Percentiles rank a stretch among this genome's conserved stretches.
Evolutionary conservation across 352 stramenopile genomes (phyloP).

Genomic region (Globisporangium barbulae): DNA sequence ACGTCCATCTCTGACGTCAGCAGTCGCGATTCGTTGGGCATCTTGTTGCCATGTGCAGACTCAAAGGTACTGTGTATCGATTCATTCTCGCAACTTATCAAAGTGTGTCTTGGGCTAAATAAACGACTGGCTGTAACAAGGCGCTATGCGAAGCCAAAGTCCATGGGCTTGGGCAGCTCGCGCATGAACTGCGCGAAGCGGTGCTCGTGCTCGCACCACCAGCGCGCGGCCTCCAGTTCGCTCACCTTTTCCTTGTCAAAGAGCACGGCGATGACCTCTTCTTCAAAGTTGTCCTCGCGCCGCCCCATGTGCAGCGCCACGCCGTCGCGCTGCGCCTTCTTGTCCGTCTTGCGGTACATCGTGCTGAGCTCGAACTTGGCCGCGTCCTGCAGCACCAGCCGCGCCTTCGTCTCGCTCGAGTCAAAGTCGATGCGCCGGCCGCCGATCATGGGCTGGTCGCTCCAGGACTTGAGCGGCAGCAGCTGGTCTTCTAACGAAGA

Average conservation of each 20-base stretch:
- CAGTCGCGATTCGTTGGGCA: no score
- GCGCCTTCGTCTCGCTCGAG: constrained; percentile 72
- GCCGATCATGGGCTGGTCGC: constrained; percentile 38
- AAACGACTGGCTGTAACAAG: neutral
- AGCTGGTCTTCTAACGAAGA: neutral
- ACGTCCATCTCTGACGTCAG: no score
- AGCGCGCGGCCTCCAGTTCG: constrained; percentile 61
- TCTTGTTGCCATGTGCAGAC: no score
- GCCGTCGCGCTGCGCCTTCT: constrained; percentile 65
- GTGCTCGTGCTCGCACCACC: constrained; percentile 71
- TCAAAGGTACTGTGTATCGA: no score
- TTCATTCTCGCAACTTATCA: no score
- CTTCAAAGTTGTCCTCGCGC: constrained; percentile 72
- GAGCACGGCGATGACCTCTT: constrained; percentile 77
- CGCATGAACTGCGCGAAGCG: constrained; percentile 41
- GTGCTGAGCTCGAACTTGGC: constrained; percentile 74
- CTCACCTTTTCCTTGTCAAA: constrained; percentile 87
- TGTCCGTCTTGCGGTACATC: constrained; percentile 87
- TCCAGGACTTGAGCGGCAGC: constrained; percentile 42
- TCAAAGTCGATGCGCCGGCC: constrained; percentile 61
- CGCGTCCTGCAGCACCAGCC: constrained; percentile 66
- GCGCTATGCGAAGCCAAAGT: constrained; percentile 8
- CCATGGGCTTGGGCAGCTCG: constrained; percentile 8
- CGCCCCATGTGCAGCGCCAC: constrained; percentile 72
- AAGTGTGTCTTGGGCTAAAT: no score